These are phyloP conservation scores for Chytriomyces hyalinus DNA, from an alignment of 192 early-diverging fungal genomes.

Conservation along the genomic window DNA sequence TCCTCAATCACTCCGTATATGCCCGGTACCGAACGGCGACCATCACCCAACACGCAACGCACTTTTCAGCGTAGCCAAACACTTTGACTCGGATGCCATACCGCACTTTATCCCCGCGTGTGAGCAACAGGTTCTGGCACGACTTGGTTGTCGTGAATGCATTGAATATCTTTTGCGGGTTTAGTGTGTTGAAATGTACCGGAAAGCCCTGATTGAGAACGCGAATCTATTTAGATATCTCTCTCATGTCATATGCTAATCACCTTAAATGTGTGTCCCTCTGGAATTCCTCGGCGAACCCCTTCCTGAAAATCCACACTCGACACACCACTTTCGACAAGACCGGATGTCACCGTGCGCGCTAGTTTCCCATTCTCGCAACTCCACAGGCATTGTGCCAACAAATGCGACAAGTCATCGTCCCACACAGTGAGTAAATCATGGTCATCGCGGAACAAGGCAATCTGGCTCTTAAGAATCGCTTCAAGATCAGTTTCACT, in stretches of 20 bases:
- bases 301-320: constrained; percentile 37
- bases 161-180: constrained; percentile 38
- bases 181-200: constrained; percentile 38
- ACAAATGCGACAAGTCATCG: constrained; percentile 26
- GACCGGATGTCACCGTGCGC: not conserved
- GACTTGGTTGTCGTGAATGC: constrained; percentile 29
- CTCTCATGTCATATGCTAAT: not conserved
- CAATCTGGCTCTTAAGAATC: constrained; percentile 16
- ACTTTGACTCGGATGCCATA: constrained; percentile 43
- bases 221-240: constrained; percentile 4
- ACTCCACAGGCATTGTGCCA: constrained; percentile 34
- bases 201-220: constrained; percentile 38
- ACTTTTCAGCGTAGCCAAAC: constrained; percentile 42
- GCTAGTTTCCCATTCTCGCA: constrained; percentile 34
- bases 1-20: not conserved
- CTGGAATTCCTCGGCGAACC: constrained; percentile 32
- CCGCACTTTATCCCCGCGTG: constrained; percentile 48
- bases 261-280: constrained; percentile 46
- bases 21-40: constrained; percentile 38
- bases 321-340: not conserved
- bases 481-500: constrained; percentile 32
- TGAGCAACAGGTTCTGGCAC: constrained; percentile 45
- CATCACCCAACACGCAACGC: constrained; percentile 52
- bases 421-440: constrained; percentile 37
- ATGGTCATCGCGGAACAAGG: constrained; percentile 27